Percentiles rank a stretch among this genome's conserved stretches.
Evolutionary conservation across 2,329 filamentous ascomycete genomes (phyloP).

Genomic region (Colletotrichum sp.): DNA sequence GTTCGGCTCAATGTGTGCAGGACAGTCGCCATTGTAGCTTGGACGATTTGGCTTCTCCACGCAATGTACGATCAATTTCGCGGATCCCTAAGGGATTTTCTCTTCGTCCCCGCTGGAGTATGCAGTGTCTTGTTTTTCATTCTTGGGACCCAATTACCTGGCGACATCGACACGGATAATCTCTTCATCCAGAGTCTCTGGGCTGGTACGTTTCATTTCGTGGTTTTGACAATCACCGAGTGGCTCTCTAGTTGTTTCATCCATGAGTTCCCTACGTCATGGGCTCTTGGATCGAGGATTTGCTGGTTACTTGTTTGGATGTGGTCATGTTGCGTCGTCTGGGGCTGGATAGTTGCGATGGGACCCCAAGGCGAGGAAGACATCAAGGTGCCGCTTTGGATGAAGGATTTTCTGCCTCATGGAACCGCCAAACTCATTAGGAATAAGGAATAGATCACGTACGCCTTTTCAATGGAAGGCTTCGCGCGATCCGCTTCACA

Average conservation of each 20-base stretch:
- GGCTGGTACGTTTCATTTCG: not conserved
- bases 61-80: not conserved
- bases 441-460: not conserved
- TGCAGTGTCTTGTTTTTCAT: not conserved
- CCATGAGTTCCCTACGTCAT: not conserved
- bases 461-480: not conserved
- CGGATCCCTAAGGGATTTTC: not conserved
- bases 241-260: not conserved
- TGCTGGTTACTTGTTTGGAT: not conserved
- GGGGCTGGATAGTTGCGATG: not conserved
- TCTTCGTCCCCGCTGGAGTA: not conserved
- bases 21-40: not conserved
- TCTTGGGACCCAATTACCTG: not conserved
- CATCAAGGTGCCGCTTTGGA: not conserved
- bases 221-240: not conserved
- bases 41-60: not conserved
- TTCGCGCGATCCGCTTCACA: not conserved
- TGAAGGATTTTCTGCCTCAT: not conserved
- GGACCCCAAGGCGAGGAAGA: not conserved
- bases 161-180: not conserved
- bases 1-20: not conserved
- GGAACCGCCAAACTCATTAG: not conserved
- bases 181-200: not conserved
- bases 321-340: not conserved
- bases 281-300: not conserved